phyloP scores from a whole-genome alignment of 2,329 filamentous ascomycete species.

The Penicillium glabrum region DNA sequence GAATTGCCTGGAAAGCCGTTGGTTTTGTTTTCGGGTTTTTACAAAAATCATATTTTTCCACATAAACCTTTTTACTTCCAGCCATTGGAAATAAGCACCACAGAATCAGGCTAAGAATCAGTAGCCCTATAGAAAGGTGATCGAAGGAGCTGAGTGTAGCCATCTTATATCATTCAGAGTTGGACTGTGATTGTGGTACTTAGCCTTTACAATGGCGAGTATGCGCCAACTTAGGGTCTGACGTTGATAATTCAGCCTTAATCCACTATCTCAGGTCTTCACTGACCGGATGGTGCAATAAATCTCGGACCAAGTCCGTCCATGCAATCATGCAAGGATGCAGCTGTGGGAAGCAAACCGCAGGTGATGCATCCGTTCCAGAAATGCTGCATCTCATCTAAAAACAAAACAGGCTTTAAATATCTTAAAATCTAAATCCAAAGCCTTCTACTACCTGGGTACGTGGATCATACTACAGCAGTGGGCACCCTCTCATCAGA shows the following conservation, averaged over 20 bases:
- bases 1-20: not conserved
- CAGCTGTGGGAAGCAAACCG: not conserved
- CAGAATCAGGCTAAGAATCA: too few relatives aligned
- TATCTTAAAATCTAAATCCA: not conserved
- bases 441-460: too few relatives aligned
- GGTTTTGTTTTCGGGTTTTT: not conserved
- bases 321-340: not conserved
- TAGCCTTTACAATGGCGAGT: too few relatives aligned
- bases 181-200: too few relatives aligned
- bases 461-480: too few relatives aligned
- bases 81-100: not conserved
- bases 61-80: not conserved
- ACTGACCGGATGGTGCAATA: not conserved
- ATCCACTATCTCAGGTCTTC: not conserved
- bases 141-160: too few relatives aligned
- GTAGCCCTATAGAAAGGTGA: too few relatives aligned
- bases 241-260: not conserved
- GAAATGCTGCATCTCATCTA: not conserved
- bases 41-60: not conserved
- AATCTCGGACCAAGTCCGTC: not conserved
- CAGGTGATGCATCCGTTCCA: not conserved
- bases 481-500: too few relatives aligned
- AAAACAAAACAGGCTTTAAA: not conserved
- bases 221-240: too few relatives aligned
- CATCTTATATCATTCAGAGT: too few relatives aligned